These are phyloP conservation scores for Bruguiera gymnorhiza DNA, from an alignment of 345 rosid genomes.

Conservation along the genomic window DNA sequence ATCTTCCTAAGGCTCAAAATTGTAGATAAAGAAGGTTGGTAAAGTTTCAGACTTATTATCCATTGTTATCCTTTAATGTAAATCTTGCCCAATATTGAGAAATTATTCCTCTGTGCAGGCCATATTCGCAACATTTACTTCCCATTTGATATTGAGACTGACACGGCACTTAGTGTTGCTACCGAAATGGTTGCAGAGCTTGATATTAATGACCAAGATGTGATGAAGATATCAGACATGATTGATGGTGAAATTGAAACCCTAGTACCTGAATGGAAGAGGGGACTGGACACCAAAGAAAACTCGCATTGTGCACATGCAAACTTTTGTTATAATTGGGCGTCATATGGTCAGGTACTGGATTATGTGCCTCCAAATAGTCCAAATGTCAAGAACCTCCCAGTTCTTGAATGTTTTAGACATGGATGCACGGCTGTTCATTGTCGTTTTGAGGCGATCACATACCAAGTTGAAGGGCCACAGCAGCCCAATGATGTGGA, in stretches of 20 bases:
- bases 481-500: slow-evolving; percentile 32
- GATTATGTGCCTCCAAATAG: slow-evolving; percentile 45
- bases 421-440: slow-evolving; percentile 51
- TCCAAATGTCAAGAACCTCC: slow-evolving; percentile 36
- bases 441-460: slow-evolving; percentile 84
- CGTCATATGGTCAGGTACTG: slow-evolving; percentile 30
- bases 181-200: slow-evolving; percentile 92
- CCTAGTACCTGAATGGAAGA: slow-evolving; percentile 70
- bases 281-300: slow-evolving; percentile 29
- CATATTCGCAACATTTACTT: slow-evolving; percentile 79
- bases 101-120: slow-evolving; percentile 40
- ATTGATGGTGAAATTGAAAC: slow-evolving; percentile 70
- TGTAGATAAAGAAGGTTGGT: slow-evolving; percentile 76
- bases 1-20: slow-evolving; percentile 67
- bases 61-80: slow-evolving; percentile 1
- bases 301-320: slow-evolving; percentile 12
- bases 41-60: not conserved
- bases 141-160: slow-evolving; percentile 65
- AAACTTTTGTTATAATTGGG: slow-evolving; percentile 40
- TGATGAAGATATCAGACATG: slow-evolving; percentile 77
- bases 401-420: slow-evolving; percentile 48
- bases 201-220: slow-evolving; percentile 74
- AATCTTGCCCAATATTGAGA: not conserved
- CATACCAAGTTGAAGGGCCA: slow-evolving; percentile 56
- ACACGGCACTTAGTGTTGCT: slow-evolving; percentile 77